Conservation (phyloP, 139 green algal species). For the Coelastrella sp. region DNA sequence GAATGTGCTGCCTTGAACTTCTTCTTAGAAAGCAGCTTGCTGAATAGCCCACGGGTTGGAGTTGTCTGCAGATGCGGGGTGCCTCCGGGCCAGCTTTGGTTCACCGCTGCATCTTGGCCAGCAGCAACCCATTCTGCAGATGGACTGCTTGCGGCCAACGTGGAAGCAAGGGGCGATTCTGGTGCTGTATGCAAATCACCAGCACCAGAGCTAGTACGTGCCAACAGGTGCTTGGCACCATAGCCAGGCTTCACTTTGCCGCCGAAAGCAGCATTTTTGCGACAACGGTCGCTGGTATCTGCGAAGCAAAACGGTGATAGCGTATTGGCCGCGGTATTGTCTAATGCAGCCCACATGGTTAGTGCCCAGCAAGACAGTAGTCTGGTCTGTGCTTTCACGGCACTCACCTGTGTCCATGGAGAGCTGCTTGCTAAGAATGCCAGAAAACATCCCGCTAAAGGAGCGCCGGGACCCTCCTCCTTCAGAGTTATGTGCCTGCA, state of each 20-base stretch:
- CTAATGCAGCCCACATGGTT: no score
- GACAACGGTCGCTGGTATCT: constrained; percentile 19
- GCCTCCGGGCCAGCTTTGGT: constrained; percentile 4
- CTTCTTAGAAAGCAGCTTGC: constrained; percentile 19
- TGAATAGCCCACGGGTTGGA: constrained; percentile 2
- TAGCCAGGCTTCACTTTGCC: constrained; percentile 19
- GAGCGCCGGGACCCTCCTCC: neutral
- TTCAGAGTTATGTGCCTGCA: neutral
- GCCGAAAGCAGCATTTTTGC: no score
- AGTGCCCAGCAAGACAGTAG: no score
- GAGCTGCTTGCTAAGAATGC: neutral
- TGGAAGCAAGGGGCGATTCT: neutral
- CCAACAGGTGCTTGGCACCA: constrained; percentile 8
- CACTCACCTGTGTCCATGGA: neutral
- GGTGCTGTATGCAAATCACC: constrained; percentile 10
- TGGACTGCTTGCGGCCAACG: neutral
- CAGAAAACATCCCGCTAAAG: neutral
- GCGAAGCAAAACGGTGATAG: neutral
- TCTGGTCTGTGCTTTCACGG: no score
- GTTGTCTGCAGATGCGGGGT: constrained; percentile 9
- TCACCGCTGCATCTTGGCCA: neutral
- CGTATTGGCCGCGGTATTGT: no score
- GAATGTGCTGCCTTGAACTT: neutral
- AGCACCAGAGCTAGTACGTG: neutral
- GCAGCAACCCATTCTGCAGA: constrained; percentile 11